Base-by-base conservation (phyloP, 345 rosid species). In the Rhizophora mangle region DNA sequence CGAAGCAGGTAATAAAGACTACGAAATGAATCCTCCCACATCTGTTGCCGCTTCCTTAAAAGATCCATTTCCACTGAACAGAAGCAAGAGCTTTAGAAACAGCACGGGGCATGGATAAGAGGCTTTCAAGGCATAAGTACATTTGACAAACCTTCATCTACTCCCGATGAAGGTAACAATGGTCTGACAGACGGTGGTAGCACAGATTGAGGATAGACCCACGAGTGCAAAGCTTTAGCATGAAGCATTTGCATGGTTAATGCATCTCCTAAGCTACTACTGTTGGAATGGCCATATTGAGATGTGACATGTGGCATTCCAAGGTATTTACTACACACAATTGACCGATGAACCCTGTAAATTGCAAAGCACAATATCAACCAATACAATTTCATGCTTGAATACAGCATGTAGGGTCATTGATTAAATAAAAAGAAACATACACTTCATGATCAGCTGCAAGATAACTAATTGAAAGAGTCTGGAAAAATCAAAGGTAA, bases 21-120 rank as follows among this genome's bases (percentile, higher is more conserved):
- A 60, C 87, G 91, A 79, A 92, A 92, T 67, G 98, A 91, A 51
- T 95, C 98, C 83, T 89, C 90, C 99, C 99, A 95, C 16, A 82
- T 85, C 59, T 69, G 61, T 47, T 77, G 88, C 64, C 99, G 82
- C 67, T 87, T 85, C 74, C 81, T 80, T 46, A 92, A 77, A 82
- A 90, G 88, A 79, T 85, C 92, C 79, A 69, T 78, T 74, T 83
- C 87, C 80, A 76, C 87, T 84, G 68, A 61, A 69, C 71, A 81
- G 65, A 79, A 72, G 73, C 46, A 21, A 53, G 56, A 60, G 65
- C 26, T 6, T 78, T n/a, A 58, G 7, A 70, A 65, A 69, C 5
- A 43, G 49, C 49, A 43, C 13, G 60, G 70, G 63, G 34, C 54
- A 36, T 60, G 68, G 46, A 60, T 26, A 19, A 9, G 60, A 60